phyloP scores from a whole-genome alignment of 1,139 yeast species.

The Yamadazyma epiphylla region DNA sequence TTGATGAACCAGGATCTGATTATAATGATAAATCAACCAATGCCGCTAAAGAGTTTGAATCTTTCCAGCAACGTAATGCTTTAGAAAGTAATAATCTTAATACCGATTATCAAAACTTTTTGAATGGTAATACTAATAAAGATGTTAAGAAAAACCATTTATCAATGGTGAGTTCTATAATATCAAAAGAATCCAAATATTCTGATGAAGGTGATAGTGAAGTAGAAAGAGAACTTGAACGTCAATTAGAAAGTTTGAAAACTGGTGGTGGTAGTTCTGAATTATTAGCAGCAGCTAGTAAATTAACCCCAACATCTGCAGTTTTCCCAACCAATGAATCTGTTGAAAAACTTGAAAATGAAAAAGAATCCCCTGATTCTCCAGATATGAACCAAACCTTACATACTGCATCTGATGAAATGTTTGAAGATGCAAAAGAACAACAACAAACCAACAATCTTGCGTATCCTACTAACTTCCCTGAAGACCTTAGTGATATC shows the following conservation, averaged over 20 bases:
- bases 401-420: background rate
- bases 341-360: conserved; percentile 6
- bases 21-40: conserved; percentile 4
- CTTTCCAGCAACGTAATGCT: conserved; percentile 10
- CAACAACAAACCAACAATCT: too few species aligned
- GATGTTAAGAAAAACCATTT: conserved; percentile 27
- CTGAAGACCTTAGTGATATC: conserved; percentile 2
- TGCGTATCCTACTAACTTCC: conserved; percentile 4
- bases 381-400: too few species aligned
- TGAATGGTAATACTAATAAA: conserved; percentile 11
- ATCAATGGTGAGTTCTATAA: conserved; percentile 43
- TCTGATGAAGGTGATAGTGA: conserved; percentile 36
- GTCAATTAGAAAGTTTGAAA: conserved; percentile 37
- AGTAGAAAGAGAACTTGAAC: conserved; percentile 36
- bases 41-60: conserved; percentile 14
- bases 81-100: conserved; percentile 10
- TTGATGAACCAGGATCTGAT: conserved; percentile 7
- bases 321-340: conserved; percentile 4
- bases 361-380: background rate
- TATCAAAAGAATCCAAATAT: conserved; percentile 32
- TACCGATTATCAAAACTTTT: conserved; percentile 29
- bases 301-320: conserved; percentile 1
- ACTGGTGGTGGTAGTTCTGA: conserved; percentile 17
- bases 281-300: conserved; percentile 2
- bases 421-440: too few species aligned